Evolutionary conservation across 768 basidiomycete genomes (phyloP).

Genomic region (Lentinula sp.): DNA sequence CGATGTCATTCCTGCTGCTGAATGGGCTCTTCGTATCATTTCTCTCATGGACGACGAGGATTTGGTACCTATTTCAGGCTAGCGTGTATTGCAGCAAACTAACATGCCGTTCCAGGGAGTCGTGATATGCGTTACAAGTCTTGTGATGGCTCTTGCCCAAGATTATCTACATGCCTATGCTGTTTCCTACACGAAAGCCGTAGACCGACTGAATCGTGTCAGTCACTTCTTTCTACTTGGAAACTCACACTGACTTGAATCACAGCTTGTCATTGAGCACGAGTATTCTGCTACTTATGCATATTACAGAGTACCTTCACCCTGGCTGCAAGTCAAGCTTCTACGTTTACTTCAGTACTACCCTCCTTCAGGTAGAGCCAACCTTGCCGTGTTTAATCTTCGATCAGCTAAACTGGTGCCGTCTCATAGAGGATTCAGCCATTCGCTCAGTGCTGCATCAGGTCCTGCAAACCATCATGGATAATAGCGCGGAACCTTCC

Average conservation of each 20-base stretch:
- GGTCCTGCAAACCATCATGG: conserved; percentile 87
- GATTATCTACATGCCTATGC: conserved; percentile 87
- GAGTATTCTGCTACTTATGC: conserved; percentile 87
- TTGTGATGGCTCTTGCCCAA: conserved; percentile 92
- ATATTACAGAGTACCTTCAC: conserved; percentile 96
- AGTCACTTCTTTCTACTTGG: conserved; percentile 15
- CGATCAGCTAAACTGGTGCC: neutral
- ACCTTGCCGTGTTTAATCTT: neutral
- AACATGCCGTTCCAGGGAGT: conserved; percentile 60
- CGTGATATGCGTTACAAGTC: conserved; percentile 86
- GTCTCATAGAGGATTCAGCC: conserved; percentile 68
- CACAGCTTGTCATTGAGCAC: conserved; percentile 82
- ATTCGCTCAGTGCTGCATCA: conserved; percentile 71
- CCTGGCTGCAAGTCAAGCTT: conserved; percentile 97
- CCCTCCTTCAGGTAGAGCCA: conserved; percentile 76
- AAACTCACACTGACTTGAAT: neutral
- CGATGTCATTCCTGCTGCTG: conserved; percentile 85
- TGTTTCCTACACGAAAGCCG: conserved; percentile 92
- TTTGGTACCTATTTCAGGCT: conserved; percentile 41
- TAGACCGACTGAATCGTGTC: conserved; percentile 81
- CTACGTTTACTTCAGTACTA: conserved; percentile 93
- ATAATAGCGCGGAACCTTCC: conserved; percentile 84
- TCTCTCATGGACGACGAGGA: conserved; percentile 94
- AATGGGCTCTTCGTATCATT: conserved; percentile 94
- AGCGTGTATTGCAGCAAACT: conserved; percentile 3